Evolutionary conservation across 106 monocot genomes (phyloP).

Genomic region (Triglochin maritima): DNA sequence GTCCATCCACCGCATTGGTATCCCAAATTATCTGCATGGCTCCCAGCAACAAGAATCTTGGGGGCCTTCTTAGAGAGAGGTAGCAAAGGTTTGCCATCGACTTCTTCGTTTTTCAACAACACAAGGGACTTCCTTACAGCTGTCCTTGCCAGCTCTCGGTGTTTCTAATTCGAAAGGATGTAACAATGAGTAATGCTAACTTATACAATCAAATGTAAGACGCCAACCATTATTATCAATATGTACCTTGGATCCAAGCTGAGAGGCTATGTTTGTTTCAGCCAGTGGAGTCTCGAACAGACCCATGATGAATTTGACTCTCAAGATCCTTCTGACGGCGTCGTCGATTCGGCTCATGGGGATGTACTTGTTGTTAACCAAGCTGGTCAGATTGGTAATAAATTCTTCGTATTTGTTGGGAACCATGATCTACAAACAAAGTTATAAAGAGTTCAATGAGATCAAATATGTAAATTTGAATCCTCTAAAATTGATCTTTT

Average conservation of each 20-base stretch:
- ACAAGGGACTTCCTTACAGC: constrained; percentile 93
- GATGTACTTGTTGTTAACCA: constrained; percentile 35
- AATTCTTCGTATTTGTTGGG: constrained; percentile 42
- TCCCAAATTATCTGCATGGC: constrained; percentile 59
- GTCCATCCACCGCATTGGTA: constrained; percentile 73
- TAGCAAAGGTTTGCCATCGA: constrained; percentile 14
- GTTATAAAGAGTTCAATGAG: neutral
- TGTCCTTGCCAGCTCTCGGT: constrained; percentile 76
- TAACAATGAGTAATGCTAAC: neutral
- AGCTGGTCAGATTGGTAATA: constrained; percentile 29
- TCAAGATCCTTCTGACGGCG: constrained; percentile 66
- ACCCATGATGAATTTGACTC: constrained; percentile 69
- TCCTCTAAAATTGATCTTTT: no score
- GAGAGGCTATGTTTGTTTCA: constrained; percentile 41
- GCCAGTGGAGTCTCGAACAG: constrained; percentile 73
- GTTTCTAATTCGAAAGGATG: constrained; percentile 35
- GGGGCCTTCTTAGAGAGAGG: constrained; percentile 42
- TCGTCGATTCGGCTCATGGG: constrained; percentile 74
- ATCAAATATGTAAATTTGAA: neutral
- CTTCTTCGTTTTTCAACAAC: constrained; percentile 62
- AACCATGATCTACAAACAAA: constrained; percentile 57
- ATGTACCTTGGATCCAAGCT: constrained; percentile 61
- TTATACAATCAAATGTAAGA: no score
- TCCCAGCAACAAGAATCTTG: constrained; percentile 56
- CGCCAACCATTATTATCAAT: no score